Evolutionary conservation across 2,329 filamentous ascomycete genomes (phyloP), one percentile per base, ranked within the genome.

Genomic region (Ceratocystis colombiana): DNA sequence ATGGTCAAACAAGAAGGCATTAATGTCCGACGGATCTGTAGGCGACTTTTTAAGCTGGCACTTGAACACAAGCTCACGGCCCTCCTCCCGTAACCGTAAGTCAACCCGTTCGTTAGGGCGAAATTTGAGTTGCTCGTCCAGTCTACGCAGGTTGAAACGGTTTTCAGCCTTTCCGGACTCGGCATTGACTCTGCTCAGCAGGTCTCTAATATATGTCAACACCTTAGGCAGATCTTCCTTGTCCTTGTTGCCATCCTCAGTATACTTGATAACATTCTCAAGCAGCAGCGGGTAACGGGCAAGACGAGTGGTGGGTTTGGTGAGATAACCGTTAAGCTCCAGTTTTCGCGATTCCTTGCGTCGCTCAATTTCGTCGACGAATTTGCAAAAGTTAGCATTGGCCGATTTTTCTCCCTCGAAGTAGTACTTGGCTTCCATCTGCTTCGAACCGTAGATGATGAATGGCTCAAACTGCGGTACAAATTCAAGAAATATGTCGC

Each of bases 91-190:
- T 63, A 99, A 81, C 75, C 96, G 96, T 69, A 99, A 79, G 74
- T 99, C 94, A 61, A 97, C 92, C 72, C 88, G 89, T 73, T 96
- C 93, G 69, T 90, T 90, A 1, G 89, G 87, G 53, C 88, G 84
- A 81, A 96, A 99, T 69, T 93, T 90, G 70, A 99, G 84, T 71
- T 96, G 89, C 71, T 94, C 87, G 73, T 96, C 94, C 41, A 99
- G 82, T 71, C 91, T 89, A 75, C 93, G 88, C 67, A 99, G 79
- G 74, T 97, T 97, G 80, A 96, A 97, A 64, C 94, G 88, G 74
- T 99, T 99, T 76, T 99, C 94, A 0, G 94, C 91, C 78, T 96
- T 96, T 71, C 94, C 94, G 70, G 91, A 96, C 75, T 97, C 94
- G 15, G 89, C 84, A 73, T 99, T 99, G 73, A 99, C 94, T 70